A percentile compares a stretch with the other conserved stretches of the same genome.
Conservation (phyloP, 2,329 filamentous ascomycete genomes). For the Escovopsis sp. region DNA sequence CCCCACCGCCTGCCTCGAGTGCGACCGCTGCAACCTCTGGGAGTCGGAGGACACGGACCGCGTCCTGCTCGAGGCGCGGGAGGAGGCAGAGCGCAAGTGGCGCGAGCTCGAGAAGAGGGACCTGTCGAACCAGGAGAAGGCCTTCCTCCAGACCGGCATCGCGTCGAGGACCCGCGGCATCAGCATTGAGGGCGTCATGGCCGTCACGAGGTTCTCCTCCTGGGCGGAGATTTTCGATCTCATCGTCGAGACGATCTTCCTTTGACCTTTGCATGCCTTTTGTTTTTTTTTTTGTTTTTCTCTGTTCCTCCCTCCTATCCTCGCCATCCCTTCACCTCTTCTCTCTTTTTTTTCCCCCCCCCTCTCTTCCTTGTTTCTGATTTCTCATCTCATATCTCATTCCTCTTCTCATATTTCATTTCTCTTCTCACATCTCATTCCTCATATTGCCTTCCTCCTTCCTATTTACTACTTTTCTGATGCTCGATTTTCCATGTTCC, state of each 20-base stretch:
- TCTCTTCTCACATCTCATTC: background rate
- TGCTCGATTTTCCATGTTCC: too few relatives aligned
- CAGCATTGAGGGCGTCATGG: slow-evolving; percentile 19
- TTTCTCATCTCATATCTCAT: background rate
- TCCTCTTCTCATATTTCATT: background rate
- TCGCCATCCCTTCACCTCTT: background rate
- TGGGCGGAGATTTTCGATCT: slow-evolving; percentile 31
- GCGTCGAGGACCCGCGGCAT: slow-evolving; percentile 13
- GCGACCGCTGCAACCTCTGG: slow-evolving; percentile 66
- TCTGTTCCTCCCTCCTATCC: background rate
- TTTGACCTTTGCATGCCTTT: slow-evolving; percentile 12
- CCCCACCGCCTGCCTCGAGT: slow-evolving; percentile 56
- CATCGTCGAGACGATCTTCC: slow-evolving; percentile 29
- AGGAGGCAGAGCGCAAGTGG: slow-evolving; percentile 60
- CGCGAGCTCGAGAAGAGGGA: slow-evolving; percentile 46
- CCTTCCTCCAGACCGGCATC: slow-evolving; percentile 41
- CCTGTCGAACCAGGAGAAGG: slow-evolving; percentile 38
- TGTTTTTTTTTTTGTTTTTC: background rate
- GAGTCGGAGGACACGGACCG: slow-evolving; percentile 60
- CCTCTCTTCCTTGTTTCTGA: background rate
- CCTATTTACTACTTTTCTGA: too few relatives aligned
- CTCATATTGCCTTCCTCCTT: too few relatives aligned
- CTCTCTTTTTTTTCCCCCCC: background rate
- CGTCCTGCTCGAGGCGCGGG: slow-evolving; percentile 52
- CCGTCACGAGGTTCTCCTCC: slow-evolving; percentile 21